A percentile compares a stretch with the other conserved stretches of the same genome.
Evolutionary conservation across 2,329 filamentous ascomycete genomes (phyloP).

Genomic region (Ceratocystis cacaofunesta): DNA sequence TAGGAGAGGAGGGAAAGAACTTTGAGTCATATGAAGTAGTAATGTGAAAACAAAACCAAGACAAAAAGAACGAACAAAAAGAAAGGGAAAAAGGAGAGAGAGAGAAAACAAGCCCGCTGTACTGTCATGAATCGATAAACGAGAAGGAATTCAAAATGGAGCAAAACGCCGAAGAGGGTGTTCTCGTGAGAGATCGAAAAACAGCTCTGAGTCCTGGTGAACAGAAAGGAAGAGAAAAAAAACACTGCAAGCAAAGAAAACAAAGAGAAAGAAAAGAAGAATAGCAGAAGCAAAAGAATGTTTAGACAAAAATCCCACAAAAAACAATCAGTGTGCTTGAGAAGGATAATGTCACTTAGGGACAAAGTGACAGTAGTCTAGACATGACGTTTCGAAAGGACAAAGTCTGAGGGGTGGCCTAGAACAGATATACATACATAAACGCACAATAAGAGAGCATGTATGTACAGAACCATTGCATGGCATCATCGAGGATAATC

Average conservation of each 20-base stretch:
- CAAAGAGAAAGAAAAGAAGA: not conserved
- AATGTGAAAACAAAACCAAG: not conserved
- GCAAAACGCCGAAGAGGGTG: not conserved
- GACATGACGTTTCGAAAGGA: too few relatives aligned
- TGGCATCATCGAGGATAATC: not conserved
- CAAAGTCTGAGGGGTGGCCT: too few relatives aligned
- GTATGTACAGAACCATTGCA: too few relatives aligned
- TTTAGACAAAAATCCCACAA: not conserved
- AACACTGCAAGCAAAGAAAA: not conserved
- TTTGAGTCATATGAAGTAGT: not conserved
- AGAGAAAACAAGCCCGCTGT: not conserved
- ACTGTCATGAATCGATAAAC: constrained; percentile 1
- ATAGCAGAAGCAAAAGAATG: not conserved
- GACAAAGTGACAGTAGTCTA: too few relatives aligned
- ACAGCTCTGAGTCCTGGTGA: not conserved
- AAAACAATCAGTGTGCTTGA: not conserved
- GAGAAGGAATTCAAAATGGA: not conserved
- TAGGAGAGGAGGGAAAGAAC: not conserved
- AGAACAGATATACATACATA: too few relatives aligned
- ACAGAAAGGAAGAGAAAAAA: not conserved
- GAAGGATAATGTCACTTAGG: too few relatives aligned
- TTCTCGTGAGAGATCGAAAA: constrained; percentile 3
- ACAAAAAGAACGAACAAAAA: not conserved
- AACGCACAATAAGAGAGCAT: too few relatives aligned
- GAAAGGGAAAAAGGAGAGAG: not conserved